Conservation (phyloP, 176 grass and related monocot species). For the barley (Hordeum vulgare) region MorexV3_pseudomolecules_assembly NC_058524.1:540572040-540572539, state of each 20-base stretch:
- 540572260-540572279: constrained; percentile 5
- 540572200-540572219: constrained; percentile 33
- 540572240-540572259: neutral
- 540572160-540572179: constrained; percentile 73
- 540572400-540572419: neutral
- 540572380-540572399: neutral
- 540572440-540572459: neutral
- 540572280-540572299: too few relatives aligned
- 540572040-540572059: neutral
- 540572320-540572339: constrained; percentile 17
- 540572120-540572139: constrained; percentile 63
- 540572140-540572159: constrained; percentile 68
- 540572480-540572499: constrained; percentile 57
- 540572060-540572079: neutral
- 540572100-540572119: constrained; percentile 21
- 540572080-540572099: neutral
- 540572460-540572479: constrained; percentile 15
- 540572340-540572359: neutral
- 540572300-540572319: neutral
- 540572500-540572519: constrained; percentile 42
- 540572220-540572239: constrained; percentile 18
- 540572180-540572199: constrained; percentile 60
- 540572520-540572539: neutral
- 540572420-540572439: neutral
- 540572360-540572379: neutral